Conservation (phyloP, 1,139 yeast species). For the Magnusiomyces suaveolens region DNA sequence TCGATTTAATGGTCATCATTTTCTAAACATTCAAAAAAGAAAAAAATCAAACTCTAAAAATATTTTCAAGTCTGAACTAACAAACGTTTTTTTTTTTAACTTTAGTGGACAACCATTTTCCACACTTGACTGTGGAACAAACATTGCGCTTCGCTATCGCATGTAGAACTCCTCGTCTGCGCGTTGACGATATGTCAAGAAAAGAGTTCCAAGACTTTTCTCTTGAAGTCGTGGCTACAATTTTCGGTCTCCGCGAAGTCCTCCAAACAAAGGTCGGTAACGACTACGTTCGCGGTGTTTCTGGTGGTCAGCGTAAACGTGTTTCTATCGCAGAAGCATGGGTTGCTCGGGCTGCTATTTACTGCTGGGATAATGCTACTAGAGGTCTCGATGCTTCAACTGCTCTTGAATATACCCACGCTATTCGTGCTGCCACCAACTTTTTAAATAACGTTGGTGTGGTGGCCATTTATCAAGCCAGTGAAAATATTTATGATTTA, state of each 20-base stretch:
- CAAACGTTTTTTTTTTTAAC: not conserved
- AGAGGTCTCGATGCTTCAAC: constrained; percentile 64
- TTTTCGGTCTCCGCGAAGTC: constrained; percentile 48
- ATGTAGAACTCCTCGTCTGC: constrained; percentile 44
- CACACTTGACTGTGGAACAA: constrained; percentile 50
- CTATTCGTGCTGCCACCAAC: constrained; percentile 48
- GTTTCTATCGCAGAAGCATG: constrained; percentile 52
- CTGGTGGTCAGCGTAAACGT: constrained; percentile 54
- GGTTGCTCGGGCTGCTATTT: constrained; percentile 46
- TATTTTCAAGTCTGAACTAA: too few species aligned
- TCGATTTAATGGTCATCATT: too few species aligned
- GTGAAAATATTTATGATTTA: constrained; percentile 49
- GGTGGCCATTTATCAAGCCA: constrained; percentile 51
- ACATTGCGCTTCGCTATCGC: constrained; percentile 50
- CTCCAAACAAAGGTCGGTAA: constrained; percentile 47
- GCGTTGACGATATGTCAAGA: constrained; percentile 42
- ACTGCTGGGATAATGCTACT: constrained; percentile 64
- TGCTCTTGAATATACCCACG: constrained; percentile 53
- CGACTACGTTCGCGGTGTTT: constrained; percentile 49
- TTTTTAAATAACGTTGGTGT: constrained; percentile 46
- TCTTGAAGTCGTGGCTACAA: constrained; percentile 42
- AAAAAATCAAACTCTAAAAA: too few species aligned
- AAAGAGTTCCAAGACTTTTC: constrained; percentile 38
- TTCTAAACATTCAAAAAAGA: too few species aligned
- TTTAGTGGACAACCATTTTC: constrained; percentile 44